Base-by-base conservation (phyloP, 2,329 filamentous ascomycete species). In the Colletotrichum shisoi region DNA sequence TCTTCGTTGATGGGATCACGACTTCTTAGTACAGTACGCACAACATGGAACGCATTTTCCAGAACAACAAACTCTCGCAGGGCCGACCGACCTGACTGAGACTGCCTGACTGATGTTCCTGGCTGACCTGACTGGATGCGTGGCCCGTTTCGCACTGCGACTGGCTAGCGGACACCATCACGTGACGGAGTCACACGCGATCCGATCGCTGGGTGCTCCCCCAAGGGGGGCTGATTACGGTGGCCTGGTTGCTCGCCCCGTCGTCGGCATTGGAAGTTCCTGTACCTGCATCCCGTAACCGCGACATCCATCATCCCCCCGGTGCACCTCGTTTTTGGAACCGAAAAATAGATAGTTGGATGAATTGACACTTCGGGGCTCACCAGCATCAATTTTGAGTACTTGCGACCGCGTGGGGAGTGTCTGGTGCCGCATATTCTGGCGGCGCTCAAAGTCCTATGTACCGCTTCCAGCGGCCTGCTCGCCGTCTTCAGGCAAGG, bases 401-500 rank as follows among this genome's bases (percentile, higher is more conserved):
- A 54, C 40, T 51, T 67, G 42, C 44, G 54, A 64, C 44, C 11
- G 19, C 6, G 37, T 31, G 19, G 7, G 61, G 58, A 49, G 61
- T 49, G 56, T 6, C 31, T 37, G 27, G 24, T n/a, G 54, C 24
- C 11, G 34, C 12, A 17, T 11, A 37, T 27, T 17, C 19, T 24
- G 17, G 40, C 31, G 53, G 56, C 42, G 44, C 15, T 19, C 31
- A 48, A 68, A 62, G 60, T 67, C 53, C 49, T 58, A 39, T 52
- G 61, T 67, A 69, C 69, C 57, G 57, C 63, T 61, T 51, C 31
- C 62, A 48, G 62, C 59, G 64, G 61, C 49, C 61, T 51, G 45
- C 42, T 67, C 64, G 64, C 64, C 64, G 61, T 67, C 42, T 67
- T 67, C 61, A 67, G 63, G 62, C 51, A 62, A 62, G 62, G 63